Evolutionary conservation across 352 stramenopile genomes (phyloP), one percentile per base, ranked within the genome.

Genomic region (Peronospora belbahrii): DNA sequence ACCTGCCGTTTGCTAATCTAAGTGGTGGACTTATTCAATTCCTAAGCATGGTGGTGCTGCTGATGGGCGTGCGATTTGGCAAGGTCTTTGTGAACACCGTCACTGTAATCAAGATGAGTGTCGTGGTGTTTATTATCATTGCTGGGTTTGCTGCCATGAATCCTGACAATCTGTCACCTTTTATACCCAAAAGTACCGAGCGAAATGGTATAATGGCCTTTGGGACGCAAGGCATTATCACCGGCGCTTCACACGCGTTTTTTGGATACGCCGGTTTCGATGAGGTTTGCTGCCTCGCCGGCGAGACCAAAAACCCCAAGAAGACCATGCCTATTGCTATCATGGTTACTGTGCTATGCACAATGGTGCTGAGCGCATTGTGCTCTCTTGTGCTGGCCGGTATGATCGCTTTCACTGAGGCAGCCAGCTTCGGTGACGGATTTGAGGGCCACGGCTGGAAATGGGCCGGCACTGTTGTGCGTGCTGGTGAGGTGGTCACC

Each of bases 191-290:
- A 11, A 59, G 66, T 9, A 24, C 50, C n/a, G 47, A 59, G 4
- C 2, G 54, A 15, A 35, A 55, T 19, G 64, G 64, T 8, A 34
- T 25, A 3, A 55, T 57, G 43, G 34, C 60, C 1, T 80, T 75
- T 39, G 81, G 81, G 14, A 53, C 61, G 9, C 62, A 75, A 27
- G 81, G 81, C 3, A 70, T 97, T 42, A 67, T 96, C 32, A 74
- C 73, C 8, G 88, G 87, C 8, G 70, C 82, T 6, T 85, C 86
- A 13, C 81, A 87, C 30, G 87, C 83, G 3, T 97, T 97, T 56
- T 97, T 97, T 65, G 89, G 89, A 27, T 97, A 94, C 51, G 62
- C 97, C n/a, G 93, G 93, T 17, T 98, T 97, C 56, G 93, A 98
- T 62, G 89, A 96, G 51, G 70, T 97, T 17, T 95, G 84, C 55